Evolutionary conservation across 768 basidiomycete species (phyloP).

Genomic region (Naganishia friedmannii): DNA sequence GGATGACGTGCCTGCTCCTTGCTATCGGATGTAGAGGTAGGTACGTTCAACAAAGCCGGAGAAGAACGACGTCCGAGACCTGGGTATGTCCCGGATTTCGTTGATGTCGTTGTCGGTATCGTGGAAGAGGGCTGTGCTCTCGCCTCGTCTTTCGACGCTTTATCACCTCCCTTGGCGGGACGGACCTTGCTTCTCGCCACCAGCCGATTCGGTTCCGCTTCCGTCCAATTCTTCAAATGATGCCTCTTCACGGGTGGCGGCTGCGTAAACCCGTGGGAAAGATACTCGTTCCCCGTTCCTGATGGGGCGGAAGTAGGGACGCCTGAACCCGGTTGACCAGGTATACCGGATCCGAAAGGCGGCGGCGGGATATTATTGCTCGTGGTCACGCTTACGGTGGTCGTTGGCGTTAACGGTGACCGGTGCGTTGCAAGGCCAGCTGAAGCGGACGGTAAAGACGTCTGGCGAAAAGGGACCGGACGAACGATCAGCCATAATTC

Average conservation of each 20-base stretch:
- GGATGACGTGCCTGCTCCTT: neutral
- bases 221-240: slow-evolving; percentile 22
- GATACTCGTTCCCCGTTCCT: neutral
- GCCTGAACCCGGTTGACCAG: slow-evolving; percentile 19
- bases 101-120: neutral
- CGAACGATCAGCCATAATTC: neutral
- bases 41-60: neutral
- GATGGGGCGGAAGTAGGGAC: neutral
- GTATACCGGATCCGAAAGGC: slow-evolving; percentile 17
- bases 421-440: neutral
- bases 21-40: too few relatives aligned
- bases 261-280: neutral
- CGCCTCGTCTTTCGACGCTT: slow-evolving; percentile 1
- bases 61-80: slow-evolving; percentile 3
- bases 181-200: slow-evolving; percentile 16
- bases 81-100: slow-evolving; percentile 13
- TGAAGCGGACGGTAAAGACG: neutral
- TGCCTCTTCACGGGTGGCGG: slow-evolving; percentile 8
- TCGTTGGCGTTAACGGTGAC: slow-evolving; percentile 6
- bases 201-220: slow-evolving; percentile 18
- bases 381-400: slow-evolving; percentile 11
- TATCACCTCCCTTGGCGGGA: neutral
- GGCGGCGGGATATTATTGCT: slow-evolving; percentile 15
- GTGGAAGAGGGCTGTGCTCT: neutral
- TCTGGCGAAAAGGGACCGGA: neutral